Evolutionary conservation across 306 rosid genomes (phyloP).

Genomic region (Quercus glauca): DNA sequence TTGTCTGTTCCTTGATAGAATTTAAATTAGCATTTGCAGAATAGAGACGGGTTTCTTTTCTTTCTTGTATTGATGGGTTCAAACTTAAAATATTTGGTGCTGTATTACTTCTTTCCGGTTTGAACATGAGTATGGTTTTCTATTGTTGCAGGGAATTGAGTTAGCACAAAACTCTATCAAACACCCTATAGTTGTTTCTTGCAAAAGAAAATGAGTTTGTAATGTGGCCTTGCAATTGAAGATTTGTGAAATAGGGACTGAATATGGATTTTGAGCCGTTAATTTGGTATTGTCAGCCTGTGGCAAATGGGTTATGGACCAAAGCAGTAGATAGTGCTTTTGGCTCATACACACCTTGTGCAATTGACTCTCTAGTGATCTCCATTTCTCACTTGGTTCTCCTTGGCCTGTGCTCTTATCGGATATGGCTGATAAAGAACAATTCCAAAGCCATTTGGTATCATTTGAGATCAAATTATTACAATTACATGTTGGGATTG

Average conservation of each 20-base stretch:
- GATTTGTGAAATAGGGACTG: constrained; percentile 5
- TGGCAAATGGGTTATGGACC: constrained; percentile 53
- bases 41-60: background rate
- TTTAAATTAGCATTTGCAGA: background rate
- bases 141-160: constrained; percentile 7
- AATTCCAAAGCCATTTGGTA: constrained; percentile 52
- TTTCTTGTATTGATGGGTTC: background rate
- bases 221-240: background rate
- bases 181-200: background rate
- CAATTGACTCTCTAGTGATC: constrained; percentile 61
- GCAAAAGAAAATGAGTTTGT: background rate
- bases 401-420: constrained; percentile 50
- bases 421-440: constrained; percentile 52
- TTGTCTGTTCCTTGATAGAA: background rate
- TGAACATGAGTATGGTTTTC: background rate
- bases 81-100: background rate
- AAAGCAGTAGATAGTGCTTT: constrained; percentile 57
- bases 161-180: background rate
- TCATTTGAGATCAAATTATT: constrained; percentile 57
- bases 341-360: constrained; percentile 87
- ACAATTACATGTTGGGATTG: constrained; percentile 47
- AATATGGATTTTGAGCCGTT: constrained; percentile 59
- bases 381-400: constrained; percentile 71
- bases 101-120: background rate
- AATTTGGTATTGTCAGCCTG: constrained; percentile 78